These are phyloP conservation scores for Trifolium subterraneum DNA, from an alignment of 306 rosid species.

Conservation along the genomic window DNA sequence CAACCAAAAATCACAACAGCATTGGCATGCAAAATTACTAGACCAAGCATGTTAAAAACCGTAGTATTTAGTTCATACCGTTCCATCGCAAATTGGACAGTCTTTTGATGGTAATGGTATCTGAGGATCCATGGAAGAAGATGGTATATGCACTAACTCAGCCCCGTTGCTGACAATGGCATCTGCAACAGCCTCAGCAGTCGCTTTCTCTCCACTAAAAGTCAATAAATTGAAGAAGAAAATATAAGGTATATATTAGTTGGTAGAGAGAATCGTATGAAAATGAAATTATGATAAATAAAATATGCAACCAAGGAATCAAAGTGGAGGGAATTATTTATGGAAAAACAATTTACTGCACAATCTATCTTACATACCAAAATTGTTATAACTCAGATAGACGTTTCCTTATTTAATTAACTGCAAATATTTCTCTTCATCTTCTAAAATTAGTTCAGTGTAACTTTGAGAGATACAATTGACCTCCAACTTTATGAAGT, in stretches of 20 bases:
- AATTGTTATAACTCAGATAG: slow-evolving; percentile 8
- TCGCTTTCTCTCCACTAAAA: slow-evolving; percentile 89
- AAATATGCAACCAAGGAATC: slow-evolving; percentile 16
- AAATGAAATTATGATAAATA: neutral
- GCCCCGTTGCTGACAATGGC: slow-evolving; percentile 85
- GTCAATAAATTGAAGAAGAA: slow-evolving; percentile 43
- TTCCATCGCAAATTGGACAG: slow-evolving; percentile 93
- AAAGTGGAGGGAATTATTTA: slow-evolving; percentile 25
- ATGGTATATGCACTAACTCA: slow-evolving; percentile 89
- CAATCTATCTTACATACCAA: slow-evolving; percentile 31
- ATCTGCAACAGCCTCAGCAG: slow-evolving; percentile 83
- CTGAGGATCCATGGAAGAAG: slow-evolving; percentile 72
- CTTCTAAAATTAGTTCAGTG: slow-evolving; percentile 25
- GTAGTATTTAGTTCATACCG: slow-evolving; percentile 59
- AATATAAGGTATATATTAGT: slow-evolving; percentile 28
- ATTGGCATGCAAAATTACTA: slow-evolving; percentile 38
- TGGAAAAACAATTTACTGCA: slow-evolving; percentile 10
- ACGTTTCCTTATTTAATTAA: slow-evolving; percentile 13
- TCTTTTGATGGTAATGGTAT: slow-evolving; percentile 85
- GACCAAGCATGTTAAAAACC: slow-evolving; percentile 26
- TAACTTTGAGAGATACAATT: slow-evolving; percentile 17
- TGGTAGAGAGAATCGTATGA: slow-evolving; percentile 14
- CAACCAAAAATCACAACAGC: slow-evolving; percentile 34
- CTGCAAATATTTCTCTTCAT: slow-evolving; percentile 27
- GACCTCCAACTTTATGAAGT: slow-evolving; percentile 25